Conservation (phyloP, 1,284 basidiomycete genomes). For the Calocybe gambosa region DNA sequence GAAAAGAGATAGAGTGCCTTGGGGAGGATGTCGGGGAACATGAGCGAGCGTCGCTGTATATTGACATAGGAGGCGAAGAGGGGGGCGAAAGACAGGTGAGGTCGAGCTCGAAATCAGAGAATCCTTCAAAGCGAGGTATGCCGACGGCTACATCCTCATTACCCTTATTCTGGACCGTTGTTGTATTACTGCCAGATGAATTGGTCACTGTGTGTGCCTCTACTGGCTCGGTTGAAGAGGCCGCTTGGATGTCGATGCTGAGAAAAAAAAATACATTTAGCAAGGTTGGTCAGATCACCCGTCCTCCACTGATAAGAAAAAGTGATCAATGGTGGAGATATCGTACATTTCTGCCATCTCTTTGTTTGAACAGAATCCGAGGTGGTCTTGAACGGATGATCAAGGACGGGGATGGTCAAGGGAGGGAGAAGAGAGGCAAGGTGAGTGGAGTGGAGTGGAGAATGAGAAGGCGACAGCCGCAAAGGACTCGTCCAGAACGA, state of each 20-base stretch:
- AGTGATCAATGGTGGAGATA: no score
- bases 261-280: no score
- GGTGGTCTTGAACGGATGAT: no score
- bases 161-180: conserved; percentile 10
- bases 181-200: no score
- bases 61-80: conserved; percentile 28
- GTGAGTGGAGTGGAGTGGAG: background rate
- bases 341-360: background rate
- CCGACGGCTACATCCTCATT: conserved; percentile 16
- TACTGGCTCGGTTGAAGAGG: no score
- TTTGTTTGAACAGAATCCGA: no score
- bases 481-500: background rate
- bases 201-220: no score
- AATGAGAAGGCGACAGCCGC: background rate
- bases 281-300: no score
- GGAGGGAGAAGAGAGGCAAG: background rate
- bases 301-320: no score
- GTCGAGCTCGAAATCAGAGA: conserved; percentile 39
- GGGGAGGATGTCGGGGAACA: conserved; percentile 25
- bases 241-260: no score
- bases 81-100: conserved; percentile 34
- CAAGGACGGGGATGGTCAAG: background rate
- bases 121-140: conserved; percentile 27
- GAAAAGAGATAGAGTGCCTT: conserved; percentile 24
- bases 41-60: conserved; percentile 25